A percentile compares a stretch with the other conserved stretches of the same genome.
Conservation (phyloP, 495 filamentous ascomycete genomes). For the Xylaria scruposa region DNA sequence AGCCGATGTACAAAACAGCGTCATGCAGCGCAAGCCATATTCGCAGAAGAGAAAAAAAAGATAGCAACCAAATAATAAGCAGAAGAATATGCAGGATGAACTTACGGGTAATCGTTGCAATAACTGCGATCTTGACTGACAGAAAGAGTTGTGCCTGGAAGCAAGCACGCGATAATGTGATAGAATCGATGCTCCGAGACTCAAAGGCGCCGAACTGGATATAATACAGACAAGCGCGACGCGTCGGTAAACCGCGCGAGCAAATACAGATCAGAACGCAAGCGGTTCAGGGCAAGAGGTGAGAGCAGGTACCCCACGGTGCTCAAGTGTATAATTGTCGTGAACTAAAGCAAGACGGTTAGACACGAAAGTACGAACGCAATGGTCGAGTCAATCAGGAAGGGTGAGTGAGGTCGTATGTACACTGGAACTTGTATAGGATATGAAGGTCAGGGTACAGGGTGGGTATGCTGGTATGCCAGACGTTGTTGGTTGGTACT, state of each 20-base stretch:
- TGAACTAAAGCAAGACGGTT: constrained; percentile 21
- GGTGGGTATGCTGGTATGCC: constrained; percentile 16
- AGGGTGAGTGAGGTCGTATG: constrained; percentile 20
- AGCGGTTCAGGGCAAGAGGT: constrained; percentile 2
- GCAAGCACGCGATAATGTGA: constrained; percentile 17
- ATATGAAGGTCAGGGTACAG: constrained; percentile 23
- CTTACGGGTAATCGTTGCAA: constrained; percentile 21
- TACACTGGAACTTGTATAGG: constrained; percentile 29
- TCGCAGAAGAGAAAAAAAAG: not conserved
- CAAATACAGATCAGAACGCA: constrained; percentile 1
- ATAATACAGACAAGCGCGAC: constrained; percentile 2
- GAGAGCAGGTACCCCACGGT: constrained; percentile 22
- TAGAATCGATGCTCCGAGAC: not conserved
- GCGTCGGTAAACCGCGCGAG: constrained; percentile 16
- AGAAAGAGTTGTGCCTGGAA: not conserved
- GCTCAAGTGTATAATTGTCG: constrained; percentile 19
- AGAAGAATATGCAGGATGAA: constrained; percentile 1
- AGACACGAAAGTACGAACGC: constrained; percentile 13
- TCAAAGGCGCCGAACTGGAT: constrained; percentile 10
- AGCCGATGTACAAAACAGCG: constrained; percentile 5
- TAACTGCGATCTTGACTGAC: not conserved
- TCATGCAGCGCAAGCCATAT: not conserved
- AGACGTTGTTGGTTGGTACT: constrained; percentile 25
- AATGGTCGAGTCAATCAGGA: constrained; percentile 14
- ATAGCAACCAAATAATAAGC: not conserved